phyloP scores from a whole-genome alignment of 441 rosid species.

The Syzygium malaccense region DNA sequence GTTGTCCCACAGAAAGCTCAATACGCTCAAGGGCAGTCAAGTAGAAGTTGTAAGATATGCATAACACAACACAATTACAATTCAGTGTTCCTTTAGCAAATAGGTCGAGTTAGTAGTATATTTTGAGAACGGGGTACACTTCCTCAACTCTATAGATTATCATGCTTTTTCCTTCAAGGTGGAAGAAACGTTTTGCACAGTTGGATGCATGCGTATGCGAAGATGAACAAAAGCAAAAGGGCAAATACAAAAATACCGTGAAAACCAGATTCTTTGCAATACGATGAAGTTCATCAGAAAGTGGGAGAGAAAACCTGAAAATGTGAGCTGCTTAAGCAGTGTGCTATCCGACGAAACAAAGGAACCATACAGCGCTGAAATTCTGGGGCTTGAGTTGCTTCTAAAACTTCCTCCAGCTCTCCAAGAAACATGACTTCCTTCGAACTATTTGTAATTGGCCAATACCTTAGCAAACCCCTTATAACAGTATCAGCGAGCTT shows the following conservation, averaged over 20 bases:
- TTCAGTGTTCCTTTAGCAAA: not conserved
- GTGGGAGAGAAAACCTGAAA: constrained; percentile 53
- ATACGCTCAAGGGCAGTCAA: not conserved
- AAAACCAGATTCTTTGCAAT: not conserved
- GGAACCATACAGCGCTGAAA: constrained; percentile 92
- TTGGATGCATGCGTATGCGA: accelerated
- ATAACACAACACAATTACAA: not conserved
- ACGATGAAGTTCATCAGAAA: not conserved
- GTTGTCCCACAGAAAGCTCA: not conserved
- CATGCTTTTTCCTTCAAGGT: not conserved
- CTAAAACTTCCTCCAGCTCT: constrained; percentile 82
- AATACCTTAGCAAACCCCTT: constrained; percentile 55
- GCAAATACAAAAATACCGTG: not conserved
- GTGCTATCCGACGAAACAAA: constrained; percentile 59
- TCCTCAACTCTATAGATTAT: not conserved
- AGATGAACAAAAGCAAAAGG: not conserved
- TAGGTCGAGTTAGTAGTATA: not conserved
- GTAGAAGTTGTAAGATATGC: not conserved
- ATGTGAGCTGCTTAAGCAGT: constrained; percentile 82
- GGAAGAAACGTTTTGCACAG: not conserved
- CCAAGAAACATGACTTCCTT: constrained; percentile 80
- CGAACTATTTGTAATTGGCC: constrained; percentile 68
- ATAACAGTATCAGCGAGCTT: constrained; percentile 74
- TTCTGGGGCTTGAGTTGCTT: constrained; percentile 80
- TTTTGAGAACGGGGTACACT: not conserved